These are phyloP conservation scores for Calonectria pseudoturangicola DNA, from an alignment of 2,329 filamentous ascomycete species.

Conservation along the genomic window DNA sequence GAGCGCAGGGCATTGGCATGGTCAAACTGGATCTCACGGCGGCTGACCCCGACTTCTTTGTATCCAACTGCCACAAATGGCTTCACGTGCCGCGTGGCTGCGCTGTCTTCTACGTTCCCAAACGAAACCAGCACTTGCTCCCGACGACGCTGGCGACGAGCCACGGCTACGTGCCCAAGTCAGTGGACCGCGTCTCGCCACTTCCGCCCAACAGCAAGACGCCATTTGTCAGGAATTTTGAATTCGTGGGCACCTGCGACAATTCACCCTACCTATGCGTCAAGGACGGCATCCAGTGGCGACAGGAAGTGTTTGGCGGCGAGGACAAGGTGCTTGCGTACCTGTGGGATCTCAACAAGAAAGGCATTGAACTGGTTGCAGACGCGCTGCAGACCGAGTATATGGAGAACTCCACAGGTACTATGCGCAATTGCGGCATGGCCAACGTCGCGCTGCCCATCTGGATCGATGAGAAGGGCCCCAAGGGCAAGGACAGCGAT, in stretches of 20 bases:
- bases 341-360: conserved; percentile 75
- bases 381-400: conserved; percentile 80
- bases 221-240: conserved; percentile 81
- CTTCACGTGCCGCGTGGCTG: conserved; percentile 86
- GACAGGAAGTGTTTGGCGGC: conserved; percentile 80
- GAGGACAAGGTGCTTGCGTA: conserved; percentile 82
- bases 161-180: conserved; percentile 80
- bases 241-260: conserved; percentile 86
- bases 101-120: conserved; percentile 86
- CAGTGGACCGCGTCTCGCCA: conserved; percentile 59
- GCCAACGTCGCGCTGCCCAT: conserved; percentile 85
- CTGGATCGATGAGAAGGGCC: conserved; percentile 54
- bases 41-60: conserved; percentile 89
- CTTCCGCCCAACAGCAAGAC: conserved; percentile 69
- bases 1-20: conserved; percentile 89
- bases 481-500: conserved; percentile 54
- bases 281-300: conserved; percentile 82
- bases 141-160: conserved; percentile 86
- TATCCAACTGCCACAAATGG: conserved; percentile 95
- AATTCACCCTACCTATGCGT: conserved; percentile 83
- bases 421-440: conserved; percentile 80
- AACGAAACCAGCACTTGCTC: conserved; percentile 84
- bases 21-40: conserved; percentile 79
- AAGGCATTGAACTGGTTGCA: conserved; percentile 78
- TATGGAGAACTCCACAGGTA: conserved; percentile 78